Evolutionary conservation across 179 eudicot genomes (phyloP), one percentile per base, ranked within the genome.

Genomic region (Beta corolliflora): DNA sequence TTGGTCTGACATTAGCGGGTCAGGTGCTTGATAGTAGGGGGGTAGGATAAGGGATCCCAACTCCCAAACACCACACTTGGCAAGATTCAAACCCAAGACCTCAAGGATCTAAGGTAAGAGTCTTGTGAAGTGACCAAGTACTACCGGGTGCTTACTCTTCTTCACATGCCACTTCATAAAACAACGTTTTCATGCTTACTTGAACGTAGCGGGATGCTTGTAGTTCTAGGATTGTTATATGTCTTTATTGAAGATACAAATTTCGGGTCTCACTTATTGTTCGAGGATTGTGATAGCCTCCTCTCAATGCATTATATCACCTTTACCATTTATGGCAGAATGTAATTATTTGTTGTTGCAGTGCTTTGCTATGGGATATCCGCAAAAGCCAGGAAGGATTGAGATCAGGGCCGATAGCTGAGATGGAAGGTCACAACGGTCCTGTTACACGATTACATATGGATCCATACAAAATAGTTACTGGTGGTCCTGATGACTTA

Each of bases 291-390:
- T 60, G 71, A 16, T 60, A 9, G 13, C 41, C 54, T 19, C 36
- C 9, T 21, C 29, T 18, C 14, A 53, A 29, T 31, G n/a, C 21
- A 6, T 58, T 44, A 36, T 76, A 6, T 76, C 2, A 46, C 12
- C 25, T 68, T 3, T 29, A 25, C 9, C 18, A 13, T 3, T 9
- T 73, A 36, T 63, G 5, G 50, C 64, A 18, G 44, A 23, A 41
- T 0, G 16, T 77, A 9, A 61, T 41, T 1, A 41, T 77, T 15
- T 63, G 52, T 65, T 31, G 60, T 83, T 81, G 88, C 89, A 91
- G 95, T 79, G 92, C 90, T 53, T 80, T 85, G 88, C 76, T 93
- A 54, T 93, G 95, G 93, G 97, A 92, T 80, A 70, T 88, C 25
- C 86, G 95, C 86, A 88, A 77, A 84, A 76, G 76, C 82, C 61